Evolutionary conservation across 1,284 basidiomycete species (phyloP).

Genomic region (Moniliophthora roreri): DNA sequence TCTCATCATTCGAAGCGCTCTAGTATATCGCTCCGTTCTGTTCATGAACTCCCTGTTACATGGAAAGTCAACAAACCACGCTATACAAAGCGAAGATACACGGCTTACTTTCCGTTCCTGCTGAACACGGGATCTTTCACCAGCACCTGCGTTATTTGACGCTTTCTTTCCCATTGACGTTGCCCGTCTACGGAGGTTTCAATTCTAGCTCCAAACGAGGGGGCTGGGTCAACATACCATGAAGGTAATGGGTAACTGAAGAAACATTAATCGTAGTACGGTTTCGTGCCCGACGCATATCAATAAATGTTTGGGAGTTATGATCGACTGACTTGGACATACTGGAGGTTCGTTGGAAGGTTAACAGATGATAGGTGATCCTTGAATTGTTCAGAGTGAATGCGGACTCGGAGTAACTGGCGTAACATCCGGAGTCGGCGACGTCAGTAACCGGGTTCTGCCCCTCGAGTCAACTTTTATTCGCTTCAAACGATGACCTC

Average conservation of each 20-base stretch:
- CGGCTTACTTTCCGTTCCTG: slow-evolving; percentile 54
- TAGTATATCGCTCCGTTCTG: slow-evolving; percentile 49
- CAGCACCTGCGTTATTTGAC: slow-evolving; percentile 49
- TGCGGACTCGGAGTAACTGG: too few species aligned
- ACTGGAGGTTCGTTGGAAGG: background rate
- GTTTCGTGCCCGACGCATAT: slow-evolving; percentile 48
- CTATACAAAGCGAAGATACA: background rate
- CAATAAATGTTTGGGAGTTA: slow-evolving; percentile 46
- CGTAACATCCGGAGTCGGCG: too few species aligned
- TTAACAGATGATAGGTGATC: too few species aligned
- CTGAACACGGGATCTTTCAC: slow-evolving; percentile 62
- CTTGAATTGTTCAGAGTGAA: too few species aligned
- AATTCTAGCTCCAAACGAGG: background rate
- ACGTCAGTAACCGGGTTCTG: too few species aligned
- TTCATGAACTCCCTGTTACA: slow-evolving; percentile 47
- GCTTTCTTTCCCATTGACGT: slow-evolving; percentile 46
- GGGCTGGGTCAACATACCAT: slow-evolving; percentile 36
- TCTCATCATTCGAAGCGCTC: slow-evolving; percentile 50
- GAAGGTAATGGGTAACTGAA: slow-evolving; percentile 44
- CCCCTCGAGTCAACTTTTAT: too few species aligned
- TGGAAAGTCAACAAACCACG: background rate
- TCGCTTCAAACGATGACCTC: too few species aligned
- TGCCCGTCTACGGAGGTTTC: slow-evolving; percentile 39
- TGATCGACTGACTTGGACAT: background rate
- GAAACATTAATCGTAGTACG: slow-evolving; percentile 40